Base-by-base conservation (phyloP, 352 stramenopile genomes). In the Pythium dissotocum region DNA sequence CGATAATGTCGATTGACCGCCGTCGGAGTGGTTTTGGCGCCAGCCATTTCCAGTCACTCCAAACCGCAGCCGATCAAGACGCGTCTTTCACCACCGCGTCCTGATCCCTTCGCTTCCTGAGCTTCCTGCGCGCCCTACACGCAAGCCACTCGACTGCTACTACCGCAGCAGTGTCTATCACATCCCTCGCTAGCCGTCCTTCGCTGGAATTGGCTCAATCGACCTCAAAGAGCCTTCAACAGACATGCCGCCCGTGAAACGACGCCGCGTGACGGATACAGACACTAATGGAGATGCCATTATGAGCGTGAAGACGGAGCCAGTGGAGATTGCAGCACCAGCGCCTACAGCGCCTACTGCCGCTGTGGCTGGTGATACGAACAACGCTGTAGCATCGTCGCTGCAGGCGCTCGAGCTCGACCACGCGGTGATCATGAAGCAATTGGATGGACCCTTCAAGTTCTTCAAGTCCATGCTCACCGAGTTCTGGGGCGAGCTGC, bases 401-500 rank as follows among this genome's bases (percentile, higher is more conserved):
- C 28, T 69, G 2, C 52, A 55, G 2, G 49, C 42, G 32, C 32
- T 75, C 0, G 48, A 26, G 21, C 42, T 51, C 36, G 69, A 75
- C 52, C 55, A 69, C 58, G 69, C 32, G 2, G 63, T 59, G 9
- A 52, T 75, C 7, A 21, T 71, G 52, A 21, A 24, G 24, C 58
- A 67, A 30, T 38, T 75, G 16, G 58, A 75, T 8, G 63, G 63
- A 9, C 59, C 62, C n/a, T 75, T 69, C 65, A 66, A 66, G 59
- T 93, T 88, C 58, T 59, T 93, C 32, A 80, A 79, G 57, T 82
- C 87, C 38, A 71, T 95, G 56, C 58, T 95, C 53, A 73, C 40
- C 46, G 87, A 95, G 69, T 95, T 95, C 71, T 87, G 78, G 77
- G 65, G 71, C 16, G 81, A 89, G 54, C 73, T 95, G 64, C 75